Base-by-base conservation (phyloP, 2,329 filamentous ascomycete species). In the Nemania abortiva region DNA sequence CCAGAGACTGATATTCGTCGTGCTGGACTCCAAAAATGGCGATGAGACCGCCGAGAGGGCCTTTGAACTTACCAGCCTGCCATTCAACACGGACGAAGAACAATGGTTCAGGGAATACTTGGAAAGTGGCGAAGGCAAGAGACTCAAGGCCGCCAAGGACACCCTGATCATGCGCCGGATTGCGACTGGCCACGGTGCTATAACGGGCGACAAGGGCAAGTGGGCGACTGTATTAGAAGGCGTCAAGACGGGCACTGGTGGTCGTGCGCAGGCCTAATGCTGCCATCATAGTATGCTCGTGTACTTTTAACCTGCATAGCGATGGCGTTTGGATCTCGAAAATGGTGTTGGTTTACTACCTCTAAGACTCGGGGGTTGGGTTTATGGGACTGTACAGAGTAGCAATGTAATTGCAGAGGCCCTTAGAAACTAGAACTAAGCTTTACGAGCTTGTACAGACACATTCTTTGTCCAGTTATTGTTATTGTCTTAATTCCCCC, bases 91-190 rank as follows among this genome's bases (percentile, higher is more conserved):
- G 1, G 83, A 87, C 20, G 94, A 97, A 77, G 92, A 95, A 77
- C 77, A 77, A 4, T 95, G 92, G 91, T 89, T 97, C 70, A 89
- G 91, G 72, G 87, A 91, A 29, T 91, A 87, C 66, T 82, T 97
- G 45, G 84, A 88, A 0, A 82, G 84, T 4, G 91, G 91, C 11
- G 88, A 89, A 53, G 92, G 91, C 2, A 89, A 88, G 75, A 86
- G 83, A 50, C 81, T 91, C 7, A 88, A 87, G 71, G 88, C 87
- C 27, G 89, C 91, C 3, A 90, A 88, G 76, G 93, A 95, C 74
- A 92, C 91, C 0, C 83, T 94, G 1, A 84, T 94, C 73, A 91
- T 94, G 85, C 88, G 92, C 73, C 88, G 86, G 70, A 89, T 96
- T 70, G 89, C 90, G 1, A 90, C 86, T 11, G 91, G 92, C 13